A percentile compares a stretch with the other conserved stretches of the same genome.
These are phyloP conservation scores for Yamadazyma olivae DNA, from an alignment of 805 yeast genomes.

Conservation along the genomic window DNA sequence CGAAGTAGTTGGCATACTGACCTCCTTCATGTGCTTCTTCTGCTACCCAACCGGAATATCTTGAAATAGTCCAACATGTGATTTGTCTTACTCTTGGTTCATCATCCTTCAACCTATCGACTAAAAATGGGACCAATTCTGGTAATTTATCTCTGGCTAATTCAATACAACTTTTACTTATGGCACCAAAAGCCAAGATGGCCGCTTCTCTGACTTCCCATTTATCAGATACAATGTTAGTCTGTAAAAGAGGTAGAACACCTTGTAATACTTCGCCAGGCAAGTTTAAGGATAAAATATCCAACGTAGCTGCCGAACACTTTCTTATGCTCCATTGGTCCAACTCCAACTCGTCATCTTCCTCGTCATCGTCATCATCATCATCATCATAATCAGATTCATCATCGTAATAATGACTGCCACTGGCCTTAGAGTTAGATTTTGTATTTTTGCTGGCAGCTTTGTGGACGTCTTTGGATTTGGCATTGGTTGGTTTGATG, in stretches of 20 bases:
- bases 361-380: slow-evolving; percentile 37
- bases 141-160: slow-evolving; percentile 72
- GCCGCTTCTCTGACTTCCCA: slow-evolving; percentile 96
- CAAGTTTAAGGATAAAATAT: slow-evolving; percentile 64
- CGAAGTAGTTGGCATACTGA: slow-evolving; percentile 61
- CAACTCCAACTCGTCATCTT: slow-evolving; percentile 68
- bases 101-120: slow-evolving; percentile 69
- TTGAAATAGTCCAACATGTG: slow-evolving; percentile 91
- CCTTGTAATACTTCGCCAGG: slow-evolving; percentile 66
- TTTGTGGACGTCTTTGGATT: slow-evolving; percentile 46
- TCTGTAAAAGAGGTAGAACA: slow-evolving; percentile 73
- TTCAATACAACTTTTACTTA: slow-evolving; percentile 83
- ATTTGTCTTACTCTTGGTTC: slow-evolving; percentile 90
- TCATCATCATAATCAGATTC: slow-evolving; percentile 22
- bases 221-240: slow-evolving; percentile 59
- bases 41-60: slow-evolving; percentile 82
- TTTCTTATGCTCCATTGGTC: slow-evolving; percentile 89
- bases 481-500: slow-evolving; percentile 77
- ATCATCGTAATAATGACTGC: slow-evolving; percentile 14
- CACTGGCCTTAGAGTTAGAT: slow-evolving; percentile 9
- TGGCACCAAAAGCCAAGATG: slow-evolving; percentile 91
- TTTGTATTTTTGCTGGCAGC: slow-evolving; percentile 20
- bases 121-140: slow-evolving; percentile 76
- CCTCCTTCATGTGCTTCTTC: slow-evolving; percentile 63
- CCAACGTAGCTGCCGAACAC: slow-evolving; percentile 92